phyloP scores from a whole-genome alignment of 768 basidiomycete genomes.

The Rhizopogon roseolus region DNA sequence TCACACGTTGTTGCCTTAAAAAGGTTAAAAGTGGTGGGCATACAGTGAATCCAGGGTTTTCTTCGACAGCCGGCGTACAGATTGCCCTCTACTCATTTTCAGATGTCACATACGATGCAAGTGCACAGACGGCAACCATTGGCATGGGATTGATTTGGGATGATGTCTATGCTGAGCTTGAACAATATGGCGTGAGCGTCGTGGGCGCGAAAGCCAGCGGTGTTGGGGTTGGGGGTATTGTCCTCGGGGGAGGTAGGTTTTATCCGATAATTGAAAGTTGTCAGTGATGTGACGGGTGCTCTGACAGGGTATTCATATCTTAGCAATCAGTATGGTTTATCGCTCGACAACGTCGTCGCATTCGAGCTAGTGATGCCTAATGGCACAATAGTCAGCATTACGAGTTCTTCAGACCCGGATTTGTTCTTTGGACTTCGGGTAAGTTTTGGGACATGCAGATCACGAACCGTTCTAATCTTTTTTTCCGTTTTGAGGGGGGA shows the following conservation, averaged over 20 bases:
- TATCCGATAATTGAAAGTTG: neutral
- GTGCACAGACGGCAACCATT: constrained; percentile 32
- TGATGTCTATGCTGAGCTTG: constrained; percentile 40
- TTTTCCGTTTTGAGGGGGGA: constrained; percentile 44
- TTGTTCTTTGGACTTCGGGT: constrained; percentile 44
- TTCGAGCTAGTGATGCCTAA: constrained; percentile 55
- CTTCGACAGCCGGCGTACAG: constrained; percentile 56
- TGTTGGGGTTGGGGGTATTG: constrained; percentile 54
- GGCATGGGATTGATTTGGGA: constrained; percentile 54
- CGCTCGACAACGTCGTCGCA: constrained; percentile 46
- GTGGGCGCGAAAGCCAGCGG: constrained; percentile 55
- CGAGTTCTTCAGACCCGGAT: constrained; percentile 27
- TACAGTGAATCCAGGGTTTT: constrained; percentile 48
- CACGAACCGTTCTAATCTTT: neutral
- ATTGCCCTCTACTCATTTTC: constrained; percentile 51
- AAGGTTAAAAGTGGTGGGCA: constrained; percentile 67
- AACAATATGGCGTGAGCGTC: constrained; percentile 45
- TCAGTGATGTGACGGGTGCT: neutral
- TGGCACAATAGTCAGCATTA: constrained; percentile 36
- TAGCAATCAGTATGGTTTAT: constrained; percentile 57
- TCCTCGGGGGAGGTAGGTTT: constrained; percentile 47
- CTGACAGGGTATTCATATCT: constrained; percentile 53
- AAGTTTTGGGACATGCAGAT: neutral
- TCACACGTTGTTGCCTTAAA: neutral
- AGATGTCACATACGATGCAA: constrained; percentile 34